These are phyloP conservation scores for Leccinellum luteum DNA, from an alignment of 768 basidiomycete species.

Conservation along the genomic window DNA sequence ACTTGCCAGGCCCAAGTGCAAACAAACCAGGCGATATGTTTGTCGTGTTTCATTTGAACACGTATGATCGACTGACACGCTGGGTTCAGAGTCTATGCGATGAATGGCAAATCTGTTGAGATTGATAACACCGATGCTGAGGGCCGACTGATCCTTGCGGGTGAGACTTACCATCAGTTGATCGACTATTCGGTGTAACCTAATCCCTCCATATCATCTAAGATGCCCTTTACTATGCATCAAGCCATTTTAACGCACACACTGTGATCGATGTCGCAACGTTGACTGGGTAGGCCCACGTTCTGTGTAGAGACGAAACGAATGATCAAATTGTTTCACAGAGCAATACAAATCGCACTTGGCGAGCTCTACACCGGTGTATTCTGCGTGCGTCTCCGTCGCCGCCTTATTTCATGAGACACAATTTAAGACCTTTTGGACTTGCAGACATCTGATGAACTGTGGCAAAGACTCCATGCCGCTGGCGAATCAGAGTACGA, in stretches of 20 bases:
- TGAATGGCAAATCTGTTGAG: constrained; percentile 87
- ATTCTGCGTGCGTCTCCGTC: constrained; percentile 53
- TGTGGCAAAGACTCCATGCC: constrained; percentile 66
- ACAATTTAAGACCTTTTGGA: not conserved
- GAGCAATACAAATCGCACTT: constrained; percentile 69
- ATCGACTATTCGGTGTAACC: not conserved
- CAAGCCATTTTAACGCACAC: constrained; percentile 73
- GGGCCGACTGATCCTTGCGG: constrained; percentile 72
- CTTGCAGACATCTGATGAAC: constrained; percentile 62
- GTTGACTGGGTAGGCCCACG: constrained; percentile 60
- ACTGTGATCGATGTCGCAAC: constrained; percentile 88
- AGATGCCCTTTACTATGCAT: constrained; percentile 85
- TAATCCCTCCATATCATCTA: not conserved
- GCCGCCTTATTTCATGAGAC: not conserved
- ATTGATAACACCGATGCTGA: constrained; percentile 89
- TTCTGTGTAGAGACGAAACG: not conserved
- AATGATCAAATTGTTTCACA: constrained; percentile 23
- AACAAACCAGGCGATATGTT: constrained; percentile 85
- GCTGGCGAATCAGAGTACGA: constrained; percentile 78
- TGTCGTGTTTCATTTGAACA: constrained; percentile 18
- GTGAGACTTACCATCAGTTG: constrained; percentile 32
- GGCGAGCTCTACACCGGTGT: constrained; percentile 79
- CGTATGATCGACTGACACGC: not conserved
- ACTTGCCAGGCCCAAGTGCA: constrained; percentile 70
- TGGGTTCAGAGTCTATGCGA: constrained; percentile 63